These are phyloP conservation scores for Silene conica DNA, from an alignment of 148 eudicot genomes.

Conservation along the genomic window DNA sequence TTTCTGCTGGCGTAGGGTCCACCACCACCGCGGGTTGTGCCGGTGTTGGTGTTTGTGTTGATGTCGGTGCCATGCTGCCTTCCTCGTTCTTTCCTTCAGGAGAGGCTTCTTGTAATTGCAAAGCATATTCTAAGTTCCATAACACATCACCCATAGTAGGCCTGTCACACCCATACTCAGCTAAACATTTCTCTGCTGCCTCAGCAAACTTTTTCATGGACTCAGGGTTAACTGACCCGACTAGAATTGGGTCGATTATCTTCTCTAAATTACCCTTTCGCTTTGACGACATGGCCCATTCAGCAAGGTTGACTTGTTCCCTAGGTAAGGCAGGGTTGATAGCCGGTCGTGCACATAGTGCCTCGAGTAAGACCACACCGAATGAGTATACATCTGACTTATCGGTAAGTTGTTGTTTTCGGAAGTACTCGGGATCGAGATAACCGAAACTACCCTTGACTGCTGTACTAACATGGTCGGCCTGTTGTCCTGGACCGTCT, in stretches of 20 bases:
- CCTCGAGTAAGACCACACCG: constrained; percentile 84
- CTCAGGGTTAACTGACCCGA: constrained; percentile 44
- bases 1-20: constrained; percentile 2
- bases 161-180: constrained; percentile 80
- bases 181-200: constrained; percentile 86
- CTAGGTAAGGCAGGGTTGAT: constrained; percentile 69
- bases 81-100: constrained; percentile 27
- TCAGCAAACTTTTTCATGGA: constrained; percentile 69
- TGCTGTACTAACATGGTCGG: constrained; percentile 67
- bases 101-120: constrained; percentile 71
- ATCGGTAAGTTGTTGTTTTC: constrained; percentile 84
- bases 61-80: constrained; percentile 1
- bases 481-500: constrained; percentile 37
- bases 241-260: constrained; percentile 57
- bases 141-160: constrained; percentile 93
- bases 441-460: constrained; percentile 93
- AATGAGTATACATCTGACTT: constrained; percentile 93
- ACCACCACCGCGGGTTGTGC: not conserved
- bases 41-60: not conserved
- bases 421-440: constrained; percentile 88
- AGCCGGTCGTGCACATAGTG: constrained; percentile 75
- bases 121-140: constrained; percentile 83
- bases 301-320: constrained; percentile 89
- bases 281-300: constrained; percentile 79
- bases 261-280: constrained; percentile 54